Evolutionary conservation across 441 rosid genomes (phyloP).

Genomic region (Biscutella auriculata): DNA sequence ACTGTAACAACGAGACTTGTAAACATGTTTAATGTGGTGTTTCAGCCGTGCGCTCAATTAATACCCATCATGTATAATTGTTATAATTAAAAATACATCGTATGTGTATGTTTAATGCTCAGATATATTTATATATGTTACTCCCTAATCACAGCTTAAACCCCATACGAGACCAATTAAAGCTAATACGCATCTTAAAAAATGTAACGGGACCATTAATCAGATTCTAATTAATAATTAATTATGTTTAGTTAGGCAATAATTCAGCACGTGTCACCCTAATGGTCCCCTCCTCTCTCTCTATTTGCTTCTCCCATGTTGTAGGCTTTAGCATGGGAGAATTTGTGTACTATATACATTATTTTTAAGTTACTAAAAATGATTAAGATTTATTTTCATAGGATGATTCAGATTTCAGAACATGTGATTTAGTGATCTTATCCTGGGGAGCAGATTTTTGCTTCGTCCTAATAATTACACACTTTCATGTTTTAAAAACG

Average conservation of each 20-base stretch:
- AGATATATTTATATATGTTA: no score
- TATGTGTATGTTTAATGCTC: no score
- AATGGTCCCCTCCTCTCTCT: slow-evolving; percentile 13
- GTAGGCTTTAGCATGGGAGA: slow-evolving; percentile 19
- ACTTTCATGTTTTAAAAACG: no score
- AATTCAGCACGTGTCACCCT: slow-evolving; percentile 19
- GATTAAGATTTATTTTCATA: slow-evolving; percentile 2
- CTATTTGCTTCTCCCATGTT: slow-evolving; percentile 20
- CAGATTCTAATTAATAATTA: slow-evolving; percentile 10
- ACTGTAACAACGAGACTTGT: no score
- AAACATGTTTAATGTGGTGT: no score
- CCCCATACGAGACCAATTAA: slow-evolving; percentile 12
- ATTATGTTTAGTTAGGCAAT: slow-evolving; percentile 18
- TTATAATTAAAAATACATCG: no score
- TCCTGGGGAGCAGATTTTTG: slow-evolving; percentile 18
- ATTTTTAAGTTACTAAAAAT: not conserved
- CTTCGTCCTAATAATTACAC: slow-evolving; percentile 13
- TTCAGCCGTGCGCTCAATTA: no score
- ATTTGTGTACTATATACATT: slow-evolving; percentile 17
- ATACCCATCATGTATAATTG: no score
- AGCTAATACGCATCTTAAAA: slow-evolving; percentile 19
- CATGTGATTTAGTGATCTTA: slow-evolving; percentile 23
- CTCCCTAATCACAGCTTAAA: slow-evolving; percentile 8
- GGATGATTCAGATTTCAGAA: slow-evolving; percentile 19
- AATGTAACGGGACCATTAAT: slow-evolving; percentile 19